Evolutionary conservation across 1,284 basidiomycete species (phyloP), one percentile per base, ranked within the genome.

Genomic region (Taiwanofungus camphoratus): DNA sequence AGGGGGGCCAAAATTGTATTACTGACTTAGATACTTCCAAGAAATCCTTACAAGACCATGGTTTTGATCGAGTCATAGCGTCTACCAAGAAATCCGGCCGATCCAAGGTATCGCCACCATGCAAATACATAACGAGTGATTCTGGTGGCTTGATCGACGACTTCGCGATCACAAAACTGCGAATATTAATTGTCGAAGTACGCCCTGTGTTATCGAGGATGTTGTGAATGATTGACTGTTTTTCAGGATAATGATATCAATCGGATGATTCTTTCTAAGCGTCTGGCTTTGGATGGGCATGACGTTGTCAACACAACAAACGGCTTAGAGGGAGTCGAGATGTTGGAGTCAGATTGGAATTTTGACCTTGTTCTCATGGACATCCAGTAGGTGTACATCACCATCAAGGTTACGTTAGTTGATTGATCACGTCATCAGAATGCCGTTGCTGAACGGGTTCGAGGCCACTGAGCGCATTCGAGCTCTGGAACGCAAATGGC

Each of bases 281-380:
- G 87, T 5, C 63, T 92, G 19, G 66, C 68, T 12, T 67, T 81
- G 48, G 82, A 82, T 54, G 84, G 83, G 0, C 86, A 91, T 55
- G 67, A 59, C 9, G 82, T 89, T 2, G 67, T 82, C 19, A 75
- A 76, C 36, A 81, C 81, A 0, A 81, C 77, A 3, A 89, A 92
- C 53, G 88, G 89, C 4, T 85, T 87, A 61, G 86, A 91, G 57
- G 82, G 79, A 0, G 67, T 89, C 2, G 79, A 86, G 33, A 69
- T 70, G 45, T 67, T 91, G 23, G 60, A 72, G 43, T 54, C 61
- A 0, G 85, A 91, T 58, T 68, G 71, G 24, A 70, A 77, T 13
- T 87, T 86, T 48, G 88, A 93, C 58, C 77, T 74, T 37, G 70
- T 92, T 15, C 67, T 93, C 42, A 92, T 92, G 89, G 88, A 92